phyloP scores from a whole-genome alignment of 805 yeast species.

The Ogataea paraovalis region DNA sequence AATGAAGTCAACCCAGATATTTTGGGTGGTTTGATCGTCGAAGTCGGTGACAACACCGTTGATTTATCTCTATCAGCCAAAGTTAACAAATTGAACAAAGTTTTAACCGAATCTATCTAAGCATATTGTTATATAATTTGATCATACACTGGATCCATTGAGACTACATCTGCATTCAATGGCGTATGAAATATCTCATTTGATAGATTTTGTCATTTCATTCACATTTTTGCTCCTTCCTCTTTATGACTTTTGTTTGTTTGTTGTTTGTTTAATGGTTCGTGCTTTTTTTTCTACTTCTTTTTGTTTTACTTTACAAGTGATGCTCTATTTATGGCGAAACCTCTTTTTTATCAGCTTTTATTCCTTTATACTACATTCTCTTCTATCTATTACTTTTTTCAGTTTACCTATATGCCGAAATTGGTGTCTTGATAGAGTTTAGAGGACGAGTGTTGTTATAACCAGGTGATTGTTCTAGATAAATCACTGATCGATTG shows the following conservation, averaged over 20 bases:
- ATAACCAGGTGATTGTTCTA: not conserved
- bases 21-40: slow-evolving; percentile 93
- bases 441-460: too few relatives aligned
- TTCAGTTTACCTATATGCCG: too few relatives aligned
- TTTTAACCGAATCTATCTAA: slow-evolving; percentile 82
- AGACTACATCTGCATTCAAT: not conserved
- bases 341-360: not conserved
- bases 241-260: not conserved
- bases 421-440: too few relatives aligned
- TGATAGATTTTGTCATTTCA: not conserved
- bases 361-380: not conserved
- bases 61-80: slow-evolving; percentile 85
- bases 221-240: not conserved
- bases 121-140: slow-evolving; percentile 4
- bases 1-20: slow-evolving; percentile 86
- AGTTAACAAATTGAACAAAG: slow-evolving; percentile 84
- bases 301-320: not conserved
- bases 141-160: not conserved
- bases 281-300: not conserved
- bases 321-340: slow-evolving; percentile 1
- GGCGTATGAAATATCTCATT: not conserved
- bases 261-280: not conserved
- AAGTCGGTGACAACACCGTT: slow-evolving; percentile 94
- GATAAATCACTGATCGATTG: not conserved
- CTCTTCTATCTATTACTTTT: not conserved